Percentiles rank a stretch among this genome's conserved stretches.
These are phyloP conservation scores for Berberis thunbergii DNA, from an alignment of 164 flowering plant species.

Conservation along the genomic window DNA sequence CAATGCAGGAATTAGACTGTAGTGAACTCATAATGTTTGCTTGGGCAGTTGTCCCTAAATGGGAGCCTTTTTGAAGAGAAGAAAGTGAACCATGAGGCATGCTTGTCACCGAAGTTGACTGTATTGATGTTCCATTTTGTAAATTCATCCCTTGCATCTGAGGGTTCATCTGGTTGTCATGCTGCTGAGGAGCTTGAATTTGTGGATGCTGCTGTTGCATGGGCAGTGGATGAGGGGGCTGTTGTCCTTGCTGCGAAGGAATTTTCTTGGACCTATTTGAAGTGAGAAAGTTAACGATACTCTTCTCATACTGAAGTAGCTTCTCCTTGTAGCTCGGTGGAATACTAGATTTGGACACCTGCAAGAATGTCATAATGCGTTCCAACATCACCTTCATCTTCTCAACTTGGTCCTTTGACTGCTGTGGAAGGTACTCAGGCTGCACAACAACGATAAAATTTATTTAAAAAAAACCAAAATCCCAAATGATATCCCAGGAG, in stretches of 20 bases:
- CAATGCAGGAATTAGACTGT: slow-evolving; percentile 44
- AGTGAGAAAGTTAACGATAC: slow-evolving; percentile 40
- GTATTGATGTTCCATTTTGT: slow-evolving; percentile 40
- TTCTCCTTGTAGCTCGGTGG: slow-evolving; percentile 43
- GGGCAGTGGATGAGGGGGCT: slow-evolving; percentile 42
- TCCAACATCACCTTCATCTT: slow-evolving; percentile 55
- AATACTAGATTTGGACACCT: slow-evolving; percentile 38
- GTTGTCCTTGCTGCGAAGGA: slow-evolving; percentile 42
- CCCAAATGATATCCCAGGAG: not conserved
- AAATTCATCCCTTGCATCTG: slow-evolving; percentile 52
- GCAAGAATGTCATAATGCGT: slow-evolving; percentile 39
- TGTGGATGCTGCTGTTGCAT: slow-evolving; percentile 33
- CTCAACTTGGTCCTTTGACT: slow-evolving; percentile 51
- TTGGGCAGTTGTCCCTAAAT: slow-evolving; percentile 32
- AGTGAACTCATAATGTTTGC: slow-evolving; percentile 44
- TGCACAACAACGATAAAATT: slow-evolving; percentile 18
- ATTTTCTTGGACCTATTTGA: slow-evolving; percentile 43
- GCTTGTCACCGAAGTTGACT: slow-evolving; percentile 31
- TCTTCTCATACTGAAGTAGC: slow-evolving; percentile 53
- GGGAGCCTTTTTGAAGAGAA: slow-evolving; percentile 20
- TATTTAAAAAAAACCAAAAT: not conserved
- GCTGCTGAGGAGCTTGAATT: slow-evolving; percentile 58
- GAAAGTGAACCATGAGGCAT: slow-evolving; percentile 47
- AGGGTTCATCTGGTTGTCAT: slow-evolving; percentile 62
- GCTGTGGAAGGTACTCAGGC: slow-evolving; percentile 62